Conservation (phyloP, 169 alveolate species). For the Plasmodium gaboni region DNA sequence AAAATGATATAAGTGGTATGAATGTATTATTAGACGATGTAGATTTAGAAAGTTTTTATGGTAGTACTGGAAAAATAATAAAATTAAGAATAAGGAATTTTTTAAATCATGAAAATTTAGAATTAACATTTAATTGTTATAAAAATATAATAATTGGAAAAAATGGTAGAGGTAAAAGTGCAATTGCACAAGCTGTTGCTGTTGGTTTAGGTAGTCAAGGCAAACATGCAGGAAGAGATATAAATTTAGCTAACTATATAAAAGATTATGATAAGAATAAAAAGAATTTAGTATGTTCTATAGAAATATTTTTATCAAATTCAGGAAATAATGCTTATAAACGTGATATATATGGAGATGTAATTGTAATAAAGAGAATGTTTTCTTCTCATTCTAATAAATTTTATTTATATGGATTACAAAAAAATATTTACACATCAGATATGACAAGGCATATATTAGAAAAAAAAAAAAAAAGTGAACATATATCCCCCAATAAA, state of each 20-base stretch:
- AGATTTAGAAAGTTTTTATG: conserved; percentile 75
- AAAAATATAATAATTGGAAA: conserved; percentile 85
- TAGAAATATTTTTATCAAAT: conserved; percentile 42
- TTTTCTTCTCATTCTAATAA: conserved; percentile 53
- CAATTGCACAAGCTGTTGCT: conserved; percentile 87
- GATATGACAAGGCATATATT: background rate
- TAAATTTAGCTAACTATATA: conserved; percentile 79
- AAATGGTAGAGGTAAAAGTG: conserved; percentile 89
- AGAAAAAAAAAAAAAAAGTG: too few relatives aligned
- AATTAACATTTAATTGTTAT: conserved; percentile 80
- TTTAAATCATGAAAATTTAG: conserved; percentile 85
- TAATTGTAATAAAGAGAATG: conserved; percentile 37
- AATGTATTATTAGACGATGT: conserved; percentile 16
- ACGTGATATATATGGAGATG: conserved; percentile 52
- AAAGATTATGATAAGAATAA: conserved; percentile 87
- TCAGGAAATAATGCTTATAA: conserved; percentile 58
- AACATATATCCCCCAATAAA: too few relatives aligned
- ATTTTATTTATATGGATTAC: conserved; percentile 60
- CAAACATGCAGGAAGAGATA: conserved; percentile 84
- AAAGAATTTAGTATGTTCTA: conserved; percentile 40
- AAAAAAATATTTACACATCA: background rate
- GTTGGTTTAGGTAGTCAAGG: conserved; percentile 87
- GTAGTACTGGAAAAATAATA: conserved; percentile 82
- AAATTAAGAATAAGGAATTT: conserved; percentile 81
- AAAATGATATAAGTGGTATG: background rate